Conservation (phyloP, 352 stramenopile species). For the Peronosclerospora sorghi region DNA sequence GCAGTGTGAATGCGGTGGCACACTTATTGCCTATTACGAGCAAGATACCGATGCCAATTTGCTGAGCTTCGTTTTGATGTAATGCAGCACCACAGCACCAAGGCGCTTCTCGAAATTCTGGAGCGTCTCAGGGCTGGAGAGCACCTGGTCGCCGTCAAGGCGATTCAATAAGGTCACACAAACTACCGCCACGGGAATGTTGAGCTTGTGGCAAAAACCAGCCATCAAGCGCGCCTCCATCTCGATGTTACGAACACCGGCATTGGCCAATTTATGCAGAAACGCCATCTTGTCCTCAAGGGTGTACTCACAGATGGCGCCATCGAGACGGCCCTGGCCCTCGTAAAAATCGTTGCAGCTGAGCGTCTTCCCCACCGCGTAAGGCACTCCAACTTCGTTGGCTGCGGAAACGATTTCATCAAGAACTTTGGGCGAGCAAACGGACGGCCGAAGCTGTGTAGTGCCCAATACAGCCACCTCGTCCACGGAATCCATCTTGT, state of each 20-base stretch:
- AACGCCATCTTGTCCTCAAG: slow-evolving; percentile 70
- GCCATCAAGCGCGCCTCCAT: slow-evolving; percentile 73
- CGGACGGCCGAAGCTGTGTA: slow-evolving; percentile 35
- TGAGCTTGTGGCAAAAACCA: slow-evolving; percentile 64
- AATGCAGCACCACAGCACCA: slow-evolving; percentile 48
- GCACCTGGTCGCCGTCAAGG: slow-evolving; percentile 64
- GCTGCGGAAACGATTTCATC: slow-evolving; percentile 41
- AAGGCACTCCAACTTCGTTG: slow-evolving; percentile 38
- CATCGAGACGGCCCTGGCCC: slow-evolving; percentile 70
- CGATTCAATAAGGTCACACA: slow-evolving; percentile 75
- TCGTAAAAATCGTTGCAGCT: slow-evolving; percentile 83
- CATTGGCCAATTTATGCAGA: slow-evolving; percentile 35
- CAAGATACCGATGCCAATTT: slow-evolving; percentile 4
- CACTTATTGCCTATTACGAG: too few species aligned
- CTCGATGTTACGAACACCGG: slow-evolving; percentile 76
- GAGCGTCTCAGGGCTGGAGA: slow-evolving; percentile 46
- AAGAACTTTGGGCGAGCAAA: slow-evolving; percentile 42
- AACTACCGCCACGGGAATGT: slow-evolving; percentile 60
- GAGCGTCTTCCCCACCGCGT: slow-evolving; percentile 69
- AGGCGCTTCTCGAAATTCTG: slow-evolving; percentile 53
- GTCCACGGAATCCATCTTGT: slow-evolving; percentile 56
- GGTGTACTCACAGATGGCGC: slow-evolving; percentile 71
- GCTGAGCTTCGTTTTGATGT: slow-evolving; percentile 55
- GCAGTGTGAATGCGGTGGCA: too few species aligned
- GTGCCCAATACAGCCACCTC: slow-evolving; percentile 53